A percentile compares a stretch with the other conserved stretches of the same genome.
Evolutionary conservation across 345 rosid species (phyloP).

Genomic region (Barbarea vulgaris): DNA sequence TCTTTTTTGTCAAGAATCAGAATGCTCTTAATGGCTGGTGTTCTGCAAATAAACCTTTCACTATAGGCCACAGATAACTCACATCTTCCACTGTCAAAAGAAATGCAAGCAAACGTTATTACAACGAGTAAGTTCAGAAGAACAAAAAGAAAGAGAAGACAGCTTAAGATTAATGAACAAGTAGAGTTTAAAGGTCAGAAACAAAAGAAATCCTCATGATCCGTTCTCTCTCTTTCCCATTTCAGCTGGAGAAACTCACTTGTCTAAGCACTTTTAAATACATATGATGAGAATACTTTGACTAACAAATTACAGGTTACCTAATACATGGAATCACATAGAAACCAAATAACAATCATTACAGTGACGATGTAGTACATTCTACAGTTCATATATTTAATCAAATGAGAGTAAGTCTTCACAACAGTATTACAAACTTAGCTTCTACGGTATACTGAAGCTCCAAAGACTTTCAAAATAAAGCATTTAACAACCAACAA

Average conservation of each 20-base stretch:
- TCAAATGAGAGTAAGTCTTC: slow-evolving; percentile 6
- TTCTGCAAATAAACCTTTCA: slow-evolving; percentile 71
- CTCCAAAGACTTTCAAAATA: slow-evolving; percentile 14
- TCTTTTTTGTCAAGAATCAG: slow-evolving; percentile 89
- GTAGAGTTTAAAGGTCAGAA: not conserved
- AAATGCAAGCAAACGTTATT: not conserved
- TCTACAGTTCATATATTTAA: slow-evolving; percentile 8
- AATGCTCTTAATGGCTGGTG: slow-evolving; percentile 68
- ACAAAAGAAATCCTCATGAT: slow-evolving; percentile 2
- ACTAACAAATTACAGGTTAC: not conserved
- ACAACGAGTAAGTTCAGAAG: slow-evolving; percentile 2
- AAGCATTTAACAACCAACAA: not conserved
- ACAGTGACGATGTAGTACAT: not conserved
- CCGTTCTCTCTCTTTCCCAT: not conserved
- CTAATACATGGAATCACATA: slow-evolving; percentile 10
- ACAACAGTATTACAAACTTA: not conserved
- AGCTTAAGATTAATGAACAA: slow-evolving; percentile 1
- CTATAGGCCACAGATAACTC: slow-evolving; percentile 85
- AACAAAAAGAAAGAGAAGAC: not conserved
- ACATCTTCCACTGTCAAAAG: slow-evolving; percentile 84
- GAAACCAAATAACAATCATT: not conserved
- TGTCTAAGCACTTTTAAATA: not conserved
- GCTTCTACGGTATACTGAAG: not conserved
- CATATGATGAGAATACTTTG: not conserved
- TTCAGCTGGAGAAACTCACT: slow-evolving; percentile 1